These are phyloP conservation scores for Botrytis fabae DNA, from an alignment of 2,329 filamentous ascomycete genomes.

Conservation along the genomic window DNA sequence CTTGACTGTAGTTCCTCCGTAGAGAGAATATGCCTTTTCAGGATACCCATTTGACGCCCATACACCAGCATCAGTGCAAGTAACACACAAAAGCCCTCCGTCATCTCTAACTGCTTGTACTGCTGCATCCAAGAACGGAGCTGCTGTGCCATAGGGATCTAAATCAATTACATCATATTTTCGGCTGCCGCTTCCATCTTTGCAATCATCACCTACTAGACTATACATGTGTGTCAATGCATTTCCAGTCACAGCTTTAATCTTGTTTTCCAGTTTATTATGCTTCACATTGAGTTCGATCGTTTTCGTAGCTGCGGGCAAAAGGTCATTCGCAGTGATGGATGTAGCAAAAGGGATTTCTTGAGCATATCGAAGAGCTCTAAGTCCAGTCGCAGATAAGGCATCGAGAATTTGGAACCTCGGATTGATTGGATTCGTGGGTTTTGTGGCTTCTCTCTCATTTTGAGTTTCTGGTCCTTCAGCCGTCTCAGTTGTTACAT, in stretches of 20 bases:
- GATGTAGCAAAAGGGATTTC: slow-evolving; percentile 83
- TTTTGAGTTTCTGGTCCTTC: neutral
- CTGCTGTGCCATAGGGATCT: slow-evolving; percentile 92
- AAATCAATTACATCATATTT: slow-evolving; percentile 94
- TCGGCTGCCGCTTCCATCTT: slow-evolving; percentile 46
- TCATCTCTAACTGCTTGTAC: slow-evolving; percentile 81
- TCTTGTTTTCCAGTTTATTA: slow-evolving; percentile 71
- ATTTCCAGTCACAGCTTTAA: slow-evolving; percentile 75
- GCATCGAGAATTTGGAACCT: slow-evolving; percentile 88
- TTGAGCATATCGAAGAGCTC: slow-evolving; percentile 86
- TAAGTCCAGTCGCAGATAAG: slow-evolving; percentile 87
- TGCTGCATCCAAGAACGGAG: slow-evolving; percentile 87
- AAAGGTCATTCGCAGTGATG: slow-evolving; percentile 88
- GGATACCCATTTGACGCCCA: slow-evolving; percentile 93
- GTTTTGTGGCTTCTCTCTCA: slow-evolving; percentile 8
- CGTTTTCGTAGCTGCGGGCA: slow-evolving; percentile 70
- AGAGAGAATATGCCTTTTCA: slow-evolving; percentile 92
- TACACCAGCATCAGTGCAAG: slow-evolving; percentile 93
- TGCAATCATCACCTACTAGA: slow-evolving; percentile 51
- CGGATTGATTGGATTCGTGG: slow-evolving; percentile 28
- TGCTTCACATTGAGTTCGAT: slow-evolving; percentile 84
- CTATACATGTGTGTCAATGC: slow-evolving; percentile 91
- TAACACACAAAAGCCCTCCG: slow-evolving; percentile 89
- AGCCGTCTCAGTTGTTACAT: neutral
- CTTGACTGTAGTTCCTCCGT: slow-evolving; percentile 86